Evolutionary conservation across 2,329 filamentous ascomycete genomes (phyloP).

Genomic region (Ilyonectria sp.): DNA sequence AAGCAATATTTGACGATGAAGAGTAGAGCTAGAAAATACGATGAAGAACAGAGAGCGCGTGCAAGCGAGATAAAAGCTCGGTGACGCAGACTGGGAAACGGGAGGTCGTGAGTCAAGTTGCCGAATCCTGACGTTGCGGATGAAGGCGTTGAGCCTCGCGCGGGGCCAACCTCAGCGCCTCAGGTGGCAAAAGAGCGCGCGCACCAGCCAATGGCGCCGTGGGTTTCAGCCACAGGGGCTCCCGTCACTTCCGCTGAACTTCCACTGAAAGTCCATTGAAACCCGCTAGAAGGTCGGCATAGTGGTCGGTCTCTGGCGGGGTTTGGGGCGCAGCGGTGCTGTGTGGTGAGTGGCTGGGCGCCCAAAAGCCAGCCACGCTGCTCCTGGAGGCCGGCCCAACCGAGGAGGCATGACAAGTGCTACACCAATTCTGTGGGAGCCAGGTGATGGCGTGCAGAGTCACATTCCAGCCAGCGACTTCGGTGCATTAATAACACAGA

Average conservation of each 20-base stretch:
- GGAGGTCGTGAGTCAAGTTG: conserved; percentile 20
- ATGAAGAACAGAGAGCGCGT: not conserved
- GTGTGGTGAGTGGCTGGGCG: not conserved
- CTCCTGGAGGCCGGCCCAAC: not conserved
- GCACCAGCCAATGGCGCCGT: conserved; percentile 15
- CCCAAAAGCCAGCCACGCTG: not conserved
- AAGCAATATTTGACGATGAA: not conserved
- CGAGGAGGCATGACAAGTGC: not conserved
- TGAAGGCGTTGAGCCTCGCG: conserved; percentile 7
- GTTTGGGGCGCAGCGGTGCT: not conserved
- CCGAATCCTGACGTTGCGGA: not conserved
- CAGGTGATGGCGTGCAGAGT: not conserved
- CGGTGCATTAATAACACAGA: not conserved
- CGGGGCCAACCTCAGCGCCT: conserved; percentile 19
- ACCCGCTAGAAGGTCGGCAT: conserved; percentile 11
- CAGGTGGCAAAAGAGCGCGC: conserved; percentile 19
- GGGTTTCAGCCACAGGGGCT: conserved; percentile 20
- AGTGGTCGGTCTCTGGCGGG: not conserved
- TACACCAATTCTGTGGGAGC: not conserved
- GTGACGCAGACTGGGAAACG: not conserved
- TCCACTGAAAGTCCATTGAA: conserved; percentile 13
- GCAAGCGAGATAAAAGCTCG: conserved; percentile 1
- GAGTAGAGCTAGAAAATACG: not conserved
- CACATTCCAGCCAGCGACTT: conserved; percentile 3
- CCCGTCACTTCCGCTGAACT: not conserved